phyloP scores from a whole-genome alignment of 306 rosid species.

The Vigna mungo region DNA sequence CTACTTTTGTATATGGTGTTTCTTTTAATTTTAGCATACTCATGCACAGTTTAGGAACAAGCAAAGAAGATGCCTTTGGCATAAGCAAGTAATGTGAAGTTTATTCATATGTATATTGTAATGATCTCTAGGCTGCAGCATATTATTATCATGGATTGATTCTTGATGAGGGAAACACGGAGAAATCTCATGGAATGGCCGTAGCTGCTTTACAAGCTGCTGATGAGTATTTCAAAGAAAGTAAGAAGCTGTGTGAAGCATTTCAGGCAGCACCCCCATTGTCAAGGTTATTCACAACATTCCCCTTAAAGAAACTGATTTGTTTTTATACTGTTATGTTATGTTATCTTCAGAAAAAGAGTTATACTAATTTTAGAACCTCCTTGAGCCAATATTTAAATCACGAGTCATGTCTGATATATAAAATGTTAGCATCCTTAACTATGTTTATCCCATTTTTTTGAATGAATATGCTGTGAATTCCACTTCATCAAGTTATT shows the following conservation, averaged over 20 bases:
- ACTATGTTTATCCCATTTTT: not conserved
- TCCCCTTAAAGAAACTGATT: constrained; percentile 14
- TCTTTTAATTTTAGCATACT: constrained; percentile 30
- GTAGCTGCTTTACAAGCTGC: constrained; percentile 98
- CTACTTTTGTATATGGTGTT: constrained; percentile 16
- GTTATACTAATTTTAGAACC: constrained; percentile 10
- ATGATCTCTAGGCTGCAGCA: constrained; percentile 84
- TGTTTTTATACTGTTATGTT: constrained; percentile 22
- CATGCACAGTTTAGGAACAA: constrained; percentile 9
- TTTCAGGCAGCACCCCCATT: constrained; percentile 79
- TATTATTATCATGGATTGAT: constrained; percentile 96
- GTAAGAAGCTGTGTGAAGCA: constrained; percentile 82
- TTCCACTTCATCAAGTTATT: too few species aligned
- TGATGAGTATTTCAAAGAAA: constrained; percentile 96
- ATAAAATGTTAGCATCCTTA: constrained; percentile 8
- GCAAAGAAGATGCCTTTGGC: constrained; percentile 12
- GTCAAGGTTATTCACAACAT: constrained; percentile 66
- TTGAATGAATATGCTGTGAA: too few species aligned
- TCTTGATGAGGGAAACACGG: constrained; percentile 99
- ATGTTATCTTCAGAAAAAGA: not conserved
- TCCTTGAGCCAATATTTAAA: not conserved
- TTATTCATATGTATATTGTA: constrained; percentile 35
- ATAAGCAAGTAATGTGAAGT: constrained; percentile 10
- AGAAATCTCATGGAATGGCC: constrained; percentile 96
- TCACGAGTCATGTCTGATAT: not conserved